phyloP scores from a whole-genome alignment of 306 rosid genomes.

The Castanospermum australe region DNA sequence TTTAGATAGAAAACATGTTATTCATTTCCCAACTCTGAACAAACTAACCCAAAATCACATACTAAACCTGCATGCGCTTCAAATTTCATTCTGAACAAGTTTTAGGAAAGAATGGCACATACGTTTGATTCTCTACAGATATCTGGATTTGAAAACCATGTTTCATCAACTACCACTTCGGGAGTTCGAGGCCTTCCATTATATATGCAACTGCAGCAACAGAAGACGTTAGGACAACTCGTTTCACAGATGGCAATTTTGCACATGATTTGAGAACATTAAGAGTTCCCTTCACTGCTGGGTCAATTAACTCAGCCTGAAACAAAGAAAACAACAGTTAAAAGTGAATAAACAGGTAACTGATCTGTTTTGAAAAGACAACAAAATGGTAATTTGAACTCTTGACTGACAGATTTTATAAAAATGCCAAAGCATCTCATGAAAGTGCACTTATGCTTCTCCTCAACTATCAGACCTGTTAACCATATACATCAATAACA shows the following conservation, averaged over 20 bases:
- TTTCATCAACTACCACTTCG: slow-evolving; percentile 36
- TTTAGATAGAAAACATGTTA: neutral
- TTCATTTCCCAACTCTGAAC: neutral
- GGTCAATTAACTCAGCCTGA: slow-evolving; percentile 49
- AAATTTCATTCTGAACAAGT: neutral
- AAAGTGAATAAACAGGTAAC: neutral
- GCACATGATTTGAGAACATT: slow-evolving; percentile 54
- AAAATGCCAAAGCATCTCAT: neutral
- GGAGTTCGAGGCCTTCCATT: slow-evolving; percentile 33
- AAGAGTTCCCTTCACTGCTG: slow-evolving; percentile 51
- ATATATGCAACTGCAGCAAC: slow-evolving; percentile 4
- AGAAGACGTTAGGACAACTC: slow-evolving; percentile 49
- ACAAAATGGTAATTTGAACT: neutral
- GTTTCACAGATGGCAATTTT: slow-evolving; percentile 35
- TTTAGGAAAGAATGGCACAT: neutral
- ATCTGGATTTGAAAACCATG: slow-evolving; percentile 45
- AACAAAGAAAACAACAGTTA: slow-evolving; percentile 6
- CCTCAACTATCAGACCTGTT: neutral
- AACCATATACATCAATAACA: neutral
- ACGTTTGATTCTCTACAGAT: slow-evolving; percentile 35
- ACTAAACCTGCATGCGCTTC: neutral
- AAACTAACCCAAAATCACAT: slow-evolving; percentile 3
- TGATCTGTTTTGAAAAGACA: neutral
- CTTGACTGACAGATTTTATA: neutral
- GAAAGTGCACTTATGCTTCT: neutral